A percentile compares a stretch with the other conserved stretches of the same genome.
Conservation (phyloP, 2,329 filamentous ascomycete genomes). For the Phaeophleospora eucalypticola region DNA sequence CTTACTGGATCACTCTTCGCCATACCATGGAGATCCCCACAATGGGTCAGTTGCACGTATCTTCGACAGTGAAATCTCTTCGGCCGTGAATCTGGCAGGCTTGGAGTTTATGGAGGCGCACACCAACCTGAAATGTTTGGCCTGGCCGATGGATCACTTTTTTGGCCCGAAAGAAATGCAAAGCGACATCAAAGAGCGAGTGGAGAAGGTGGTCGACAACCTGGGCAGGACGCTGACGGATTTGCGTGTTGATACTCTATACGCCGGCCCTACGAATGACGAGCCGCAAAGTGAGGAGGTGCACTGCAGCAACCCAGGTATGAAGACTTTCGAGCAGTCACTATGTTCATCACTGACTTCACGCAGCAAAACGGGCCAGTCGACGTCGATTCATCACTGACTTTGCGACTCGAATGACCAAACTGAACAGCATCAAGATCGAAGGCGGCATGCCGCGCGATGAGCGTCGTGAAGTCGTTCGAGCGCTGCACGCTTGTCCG, state of each 20-base stretch:
- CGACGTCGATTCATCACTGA: constrained; percentile 39
- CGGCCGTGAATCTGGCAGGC: constrained; percentile 10
- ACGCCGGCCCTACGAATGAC: constrained; percentile 13
- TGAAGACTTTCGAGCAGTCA: neutral
- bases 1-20: constrained; percentile 27
- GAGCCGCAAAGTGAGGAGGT: constrained; percentile 25
- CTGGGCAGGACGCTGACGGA: constrained; percentile 39
- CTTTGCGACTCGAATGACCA: constrained; percentile 41
- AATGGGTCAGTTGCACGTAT: neutral
- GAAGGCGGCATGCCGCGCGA: constrained; percentile 46
- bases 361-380: constrained; percentile 10
- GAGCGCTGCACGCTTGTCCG: constrained; percentile 40
- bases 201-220: constrained; percentile 35
- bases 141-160: constrained; percentile 46
- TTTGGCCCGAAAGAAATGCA: constrained; percentile 33
- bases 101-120: constrained; percentile 44
- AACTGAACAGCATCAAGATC: constrained; percentile 43
- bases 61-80: neutral
- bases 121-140: constrained; percentile 40
- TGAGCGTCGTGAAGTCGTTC: constrained; percentile 44
- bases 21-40: neutral
- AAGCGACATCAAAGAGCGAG: constrained; percentile 24
- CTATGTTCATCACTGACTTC: neutral
- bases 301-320: neutral
- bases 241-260: constrained; percentile 39